Percentiles rank a stretch among this genome's conserved stretches.
These are phyloP conservation scores for Aspergillus quadricinctus DNA, from an alignment of 2,329 filamentous ascomycete genomes.

Conservation along the genomic window DNA sequence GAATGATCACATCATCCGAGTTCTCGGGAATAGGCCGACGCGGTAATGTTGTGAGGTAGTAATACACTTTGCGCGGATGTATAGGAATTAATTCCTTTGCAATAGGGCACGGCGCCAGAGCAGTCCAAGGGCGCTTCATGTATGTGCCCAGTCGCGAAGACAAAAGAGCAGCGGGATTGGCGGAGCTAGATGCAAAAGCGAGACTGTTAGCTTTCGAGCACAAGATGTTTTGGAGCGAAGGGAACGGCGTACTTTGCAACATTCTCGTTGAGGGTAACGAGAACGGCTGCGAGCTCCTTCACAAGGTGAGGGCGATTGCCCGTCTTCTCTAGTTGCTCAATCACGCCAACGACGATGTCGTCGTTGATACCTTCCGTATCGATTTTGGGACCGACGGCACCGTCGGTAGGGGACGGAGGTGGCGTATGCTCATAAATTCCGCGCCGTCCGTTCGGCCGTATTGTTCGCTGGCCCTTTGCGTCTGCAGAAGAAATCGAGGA, in stretches of 20 bases:
- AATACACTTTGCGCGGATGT: constrained; percentile 92
- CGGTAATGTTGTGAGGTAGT: constrained; percentile 85
- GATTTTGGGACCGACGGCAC: constrained; percentile 51
- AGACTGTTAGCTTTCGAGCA: constrained; percentile 12
- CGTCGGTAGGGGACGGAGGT: constrained; percentile 65
- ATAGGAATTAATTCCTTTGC: constrained; percentile 89
- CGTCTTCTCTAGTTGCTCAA: constrained; percentile 81
- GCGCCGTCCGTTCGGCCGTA: constrained; percentile 35
- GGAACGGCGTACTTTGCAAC: constrained; percentile 77
- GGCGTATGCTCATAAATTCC: constrained; percentile 68
- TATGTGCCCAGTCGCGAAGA: constrained; percentile 87
- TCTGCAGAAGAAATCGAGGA: constrained; percentile 25
- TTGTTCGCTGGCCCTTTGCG: constrained; percentile 24
- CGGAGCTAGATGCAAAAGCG: constrained; percentile 61
- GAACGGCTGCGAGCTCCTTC: constrained; percentile 80
- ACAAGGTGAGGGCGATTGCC: constrained; percentile 90
- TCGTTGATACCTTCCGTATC: constrained; percentile 85
- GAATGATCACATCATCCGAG: constrained; percentile 48
- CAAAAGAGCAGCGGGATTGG: constrained; percentile 91
- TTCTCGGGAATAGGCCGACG: constrained; percentile 75
- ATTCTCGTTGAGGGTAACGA: constrained; percentile 70
- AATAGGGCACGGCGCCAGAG: constrained; percentile 74
- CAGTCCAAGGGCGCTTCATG: constrained; percentile 80
- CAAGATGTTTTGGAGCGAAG: constrained; percentile 2
- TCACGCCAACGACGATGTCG: constrained; percentile 88